These are phyloP conservation scores for Microstegium vimineum DNA, from an alignment of 176 grass and related monocot species.

Conservation along the genomic window DNA sequence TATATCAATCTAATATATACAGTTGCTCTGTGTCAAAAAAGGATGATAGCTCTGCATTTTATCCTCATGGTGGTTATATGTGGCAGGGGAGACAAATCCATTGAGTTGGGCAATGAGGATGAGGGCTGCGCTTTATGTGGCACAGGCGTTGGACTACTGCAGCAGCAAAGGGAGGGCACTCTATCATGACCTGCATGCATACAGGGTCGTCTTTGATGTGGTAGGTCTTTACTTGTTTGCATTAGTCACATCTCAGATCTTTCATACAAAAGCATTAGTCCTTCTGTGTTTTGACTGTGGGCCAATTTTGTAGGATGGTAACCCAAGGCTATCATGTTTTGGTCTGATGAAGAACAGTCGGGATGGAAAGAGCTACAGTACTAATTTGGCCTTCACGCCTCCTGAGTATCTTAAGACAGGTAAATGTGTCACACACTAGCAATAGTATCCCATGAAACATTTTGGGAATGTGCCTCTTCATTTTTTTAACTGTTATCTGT, in stretches of 20 bases:
- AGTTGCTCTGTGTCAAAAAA: background rate
- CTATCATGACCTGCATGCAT: slow-evolving; percentile 89
- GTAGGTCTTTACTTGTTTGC: slow-evolving; percentile 29
- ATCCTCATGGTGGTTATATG: no score
- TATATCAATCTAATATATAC: background rate
- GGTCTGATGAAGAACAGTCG: slow-evolving; percentile 95
- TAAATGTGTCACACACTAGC: slow-evolving; percentile 9
- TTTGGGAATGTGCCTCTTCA: background rate
- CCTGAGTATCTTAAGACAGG: slow-evolving; percentile 89
- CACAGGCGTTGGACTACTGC: slow-evolving; percentile 78
- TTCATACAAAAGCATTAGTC: background rate
- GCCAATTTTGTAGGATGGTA: slow-evolving; percentile 55
- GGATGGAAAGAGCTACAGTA: slow-evolving; percentile 92
- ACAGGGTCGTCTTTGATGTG: slow-evolving; percentile 89
- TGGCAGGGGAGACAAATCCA: no score
- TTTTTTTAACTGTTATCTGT: slow-evolving; percentile 2
- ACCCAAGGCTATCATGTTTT: slow-evolving; percentile 84
- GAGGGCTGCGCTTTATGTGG: slow-evolving; percentile 42
- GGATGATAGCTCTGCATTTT: background rate
- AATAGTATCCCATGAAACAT: background rate
- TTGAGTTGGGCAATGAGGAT: no score
- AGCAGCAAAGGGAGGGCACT: slow-evolving; percentile 61
- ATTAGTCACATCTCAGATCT: background rate
- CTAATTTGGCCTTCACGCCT: slow-evolving; percentile 89
- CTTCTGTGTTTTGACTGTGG: background rate